Evolutionary conservation across 2,329 filamentous ascomycete species (phyloP).

Genomic region (Neofusicoccum sp.): DNA sequence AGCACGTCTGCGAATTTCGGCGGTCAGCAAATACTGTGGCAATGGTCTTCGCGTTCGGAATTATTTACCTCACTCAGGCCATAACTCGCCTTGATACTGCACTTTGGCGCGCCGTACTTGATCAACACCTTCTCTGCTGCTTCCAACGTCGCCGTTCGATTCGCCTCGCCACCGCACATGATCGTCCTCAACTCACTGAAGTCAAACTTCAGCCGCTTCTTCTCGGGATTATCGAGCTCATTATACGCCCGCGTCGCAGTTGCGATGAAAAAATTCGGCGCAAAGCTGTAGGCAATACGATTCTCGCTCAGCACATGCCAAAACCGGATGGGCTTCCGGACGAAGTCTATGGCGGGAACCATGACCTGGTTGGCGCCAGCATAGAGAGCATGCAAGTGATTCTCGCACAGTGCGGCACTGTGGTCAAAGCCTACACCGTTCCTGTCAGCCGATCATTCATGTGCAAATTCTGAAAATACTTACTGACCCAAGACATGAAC

Average conservation of each 20-base stretch:
- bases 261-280: constrained; percentile 44
- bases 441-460: not conserved
- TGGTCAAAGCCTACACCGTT: constrained; percentile 42
- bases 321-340: constrained; percentile 41
- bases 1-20: constrained; percentile 2
- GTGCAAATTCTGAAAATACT: not conserved
- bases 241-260: constrained; percentile 6
- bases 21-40: not conserved
- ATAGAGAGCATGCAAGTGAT: constrained; percentile 51
- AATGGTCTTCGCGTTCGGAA: not conserved
- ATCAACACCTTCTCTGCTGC: constrained; percentile 30
- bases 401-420: constrained; percentile 52
- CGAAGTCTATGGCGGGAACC: constrained; percentile 42
- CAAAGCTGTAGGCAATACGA: constrained; percentile 46
- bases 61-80: constrained; percentile 13
- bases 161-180: constrained; percentile 50
- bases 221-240: not conserved
- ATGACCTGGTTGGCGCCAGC: constrained; percentile 48
- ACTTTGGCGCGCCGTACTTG: constrained; percentile 29
- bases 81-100: constrained; percentile 14
- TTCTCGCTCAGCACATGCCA: constrained; percentile 42
- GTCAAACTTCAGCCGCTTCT: not conserved
- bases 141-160: constrained; percentile 35
- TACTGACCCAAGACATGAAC: constrained; percentile 19
- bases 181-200: constrained; percentile 29